Percentiles rank a stretch among this genome's conserved stretches.
Conservation (phyloP, 106 monocot species). For the Allium cepa region DNA sequence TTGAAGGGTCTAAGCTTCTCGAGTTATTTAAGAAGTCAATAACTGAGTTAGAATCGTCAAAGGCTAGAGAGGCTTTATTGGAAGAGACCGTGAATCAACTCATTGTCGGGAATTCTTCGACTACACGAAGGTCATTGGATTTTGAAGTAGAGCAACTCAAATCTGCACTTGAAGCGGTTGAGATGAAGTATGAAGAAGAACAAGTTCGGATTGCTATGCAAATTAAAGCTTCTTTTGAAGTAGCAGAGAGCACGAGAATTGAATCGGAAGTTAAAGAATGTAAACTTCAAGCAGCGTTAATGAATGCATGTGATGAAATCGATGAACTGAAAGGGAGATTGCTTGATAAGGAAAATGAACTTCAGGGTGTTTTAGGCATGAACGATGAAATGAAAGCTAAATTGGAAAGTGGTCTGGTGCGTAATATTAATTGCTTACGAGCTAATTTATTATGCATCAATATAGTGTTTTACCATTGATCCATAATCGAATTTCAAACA, state of each 20-base stretch:
- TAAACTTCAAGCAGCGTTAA: constrained; percentile 22
- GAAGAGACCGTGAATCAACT: constrained; percentile 27
- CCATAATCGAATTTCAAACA: too few relatives aligned
- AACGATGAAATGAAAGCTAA: constrained; percentile 28
- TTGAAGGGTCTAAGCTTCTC: constrained; percentile 40
- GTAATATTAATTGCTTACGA: too few relatives aligned
- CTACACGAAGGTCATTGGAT: constrained; percentile 1
- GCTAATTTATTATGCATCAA: too few relatives aligned
- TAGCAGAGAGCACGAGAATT: constrained; percentile 28
- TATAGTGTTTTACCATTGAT: too few relatives aligned
- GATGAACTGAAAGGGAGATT: constrained; percentile 48
- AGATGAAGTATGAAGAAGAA: constrained; percentile 41
- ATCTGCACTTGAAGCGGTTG: constrained; percentile 27
- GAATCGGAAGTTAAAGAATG: constrained; percentile 29
- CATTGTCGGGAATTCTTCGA: background rate
- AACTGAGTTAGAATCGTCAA: constrained; percentile 59
- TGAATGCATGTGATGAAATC: constrained; percentile 23
- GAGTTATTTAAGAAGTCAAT: constrained; percentile 32
- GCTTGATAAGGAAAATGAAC: constrained; percentile 11
- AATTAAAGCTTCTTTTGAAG: constrained; percentile 29
- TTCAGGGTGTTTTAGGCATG: background rate
- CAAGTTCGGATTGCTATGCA: constrained; percentile 38
- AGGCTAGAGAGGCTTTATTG: constrained; percentile 21
- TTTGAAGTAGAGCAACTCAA: constrained; percentile 37
- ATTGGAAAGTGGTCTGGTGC: constrained; percentile 2